Evolutionary conservation across 2,329 filamentous ascomycete species (phyloP).

Genomic region (Karstenula rhodostoma): DNA sequence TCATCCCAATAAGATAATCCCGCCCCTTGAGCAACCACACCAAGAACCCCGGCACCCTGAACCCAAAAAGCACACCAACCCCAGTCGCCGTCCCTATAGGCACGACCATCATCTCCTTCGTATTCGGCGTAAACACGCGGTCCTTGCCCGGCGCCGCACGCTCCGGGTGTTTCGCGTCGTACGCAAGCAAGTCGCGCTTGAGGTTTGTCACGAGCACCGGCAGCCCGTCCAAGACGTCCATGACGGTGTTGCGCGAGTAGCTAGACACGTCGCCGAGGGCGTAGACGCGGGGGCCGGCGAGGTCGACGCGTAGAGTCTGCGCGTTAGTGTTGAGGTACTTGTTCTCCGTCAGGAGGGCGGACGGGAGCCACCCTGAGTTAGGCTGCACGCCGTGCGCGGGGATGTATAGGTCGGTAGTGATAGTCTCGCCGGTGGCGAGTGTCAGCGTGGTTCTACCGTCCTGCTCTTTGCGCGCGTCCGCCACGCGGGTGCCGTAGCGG

Average conservation of each 20-base stretch:
- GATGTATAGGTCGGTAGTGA: slow-evolving; percentile 62
- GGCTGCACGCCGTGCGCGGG: slow-evolving; percentile 61
- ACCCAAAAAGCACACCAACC: slow-evolving; percentile 48
- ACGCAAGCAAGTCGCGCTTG: slow-evolving; percentile 55
- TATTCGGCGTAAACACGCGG: slow-evolving; percentile 28
- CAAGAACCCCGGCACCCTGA: slow-evolving; percentile 48
- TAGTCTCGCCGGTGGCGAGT: slow-evolving; percentile 54
- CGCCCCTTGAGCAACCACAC: slow-evolving; percentile 53
- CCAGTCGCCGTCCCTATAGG: slow-evolving; percentile 43
- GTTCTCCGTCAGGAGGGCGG: slow-evolving; percentile 53
- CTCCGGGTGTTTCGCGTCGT: slow-evolving; percentile 25
- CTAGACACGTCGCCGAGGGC: slow-evolving; percentile 57
- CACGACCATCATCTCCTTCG: slow-evolving; percentile 37
- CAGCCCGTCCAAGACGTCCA: slow-evolving; percentile 51
- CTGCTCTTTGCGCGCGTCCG: slow-evolving; percentile 26
- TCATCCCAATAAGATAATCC: slow-evolving; percentile 39
- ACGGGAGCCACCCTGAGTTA: slow-evolving; percentile 62
- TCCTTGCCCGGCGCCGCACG: slow-evolving; percentile 38
- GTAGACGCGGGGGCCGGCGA: slow-evolving; percentile 57
- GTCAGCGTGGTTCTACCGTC: slow-evolving; percentile 52
- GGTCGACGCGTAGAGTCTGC: slow-evolving; percentile 56
- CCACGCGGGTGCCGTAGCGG: slow-evolving; percentile 49
- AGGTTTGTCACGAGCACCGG: slow-evolving; percentile 56
- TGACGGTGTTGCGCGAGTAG: slow-evolving; percentile 52
- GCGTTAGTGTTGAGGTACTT: slow-evolving; percentile 60